Evolutionary conservation across 345 rosid species (phyloP).

Genomic region (Brassica juncea): DNA sequence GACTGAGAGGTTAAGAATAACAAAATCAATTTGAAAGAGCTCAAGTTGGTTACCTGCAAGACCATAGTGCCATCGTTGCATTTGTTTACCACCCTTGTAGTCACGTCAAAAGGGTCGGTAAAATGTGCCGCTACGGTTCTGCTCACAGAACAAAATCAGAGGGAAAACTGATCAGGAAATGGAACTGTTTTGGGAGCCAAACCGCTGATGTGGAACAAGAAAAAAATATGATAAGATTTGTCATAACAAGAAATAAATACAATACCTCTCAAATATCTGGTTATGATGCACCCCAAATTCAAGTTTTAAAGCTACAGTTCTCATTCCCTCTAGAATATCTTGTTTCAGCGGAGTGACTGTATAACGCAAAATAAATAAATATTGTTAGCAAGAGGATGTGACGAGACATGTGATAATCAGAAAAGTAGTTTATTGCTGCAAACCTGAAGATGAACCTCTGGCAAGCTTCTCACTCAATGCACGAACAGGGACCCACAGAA

Average conservation of each 20-base stretch:
- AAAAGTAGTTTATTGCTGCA: conserved; percentile 29
- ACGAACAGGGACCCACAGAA: conserved; percentile 87
- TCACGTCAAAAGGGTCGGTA: conserved; percentile 89
- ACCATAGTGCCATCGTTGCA: conserved; percentile 80
- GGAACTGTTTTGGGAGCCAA: neutral
- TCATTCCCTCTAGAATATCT: conserved; percentile 88
- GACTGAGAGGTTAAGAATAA: conserved; percentile 14
- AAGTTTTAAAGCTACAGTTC: conserved; percentile 94
- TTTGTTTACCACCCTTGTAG: conserved; percentile 75
- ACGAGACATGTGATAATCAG: conserved; percentile 31
- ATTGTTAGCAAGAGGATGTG: conserved; percentile 26
- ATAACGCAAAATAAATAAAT: conserved; percentile 32
- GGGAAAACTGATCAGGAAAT: conserved; percentile 15
- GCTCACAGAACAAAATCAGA: conserved; percentile 36
- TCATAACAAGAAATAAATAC: conserved; percentile 15
- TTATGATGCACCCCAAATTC: conserved; percentile 88
- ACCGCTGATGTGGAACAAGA: conserved; percentile 9
- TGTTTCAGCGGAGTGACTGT: conserved; percentile 71
- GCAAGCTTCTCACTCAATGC: conserved; percentile 77
- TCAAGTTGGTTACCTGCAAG: conserved; percentile 65
- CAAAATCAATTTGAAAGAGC: neutral
- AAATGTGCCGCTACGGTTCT: conserved; percentile 97
- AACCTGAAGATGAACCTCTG: conserved; percentile 91
- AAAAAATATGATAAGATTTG: conserved; percentile 7
- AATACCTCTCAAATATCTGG: conserved; percentile 88